phyloP scores from a whole-genome alignment of 306 rosid species.

The Begonia masoniana region DNA sequence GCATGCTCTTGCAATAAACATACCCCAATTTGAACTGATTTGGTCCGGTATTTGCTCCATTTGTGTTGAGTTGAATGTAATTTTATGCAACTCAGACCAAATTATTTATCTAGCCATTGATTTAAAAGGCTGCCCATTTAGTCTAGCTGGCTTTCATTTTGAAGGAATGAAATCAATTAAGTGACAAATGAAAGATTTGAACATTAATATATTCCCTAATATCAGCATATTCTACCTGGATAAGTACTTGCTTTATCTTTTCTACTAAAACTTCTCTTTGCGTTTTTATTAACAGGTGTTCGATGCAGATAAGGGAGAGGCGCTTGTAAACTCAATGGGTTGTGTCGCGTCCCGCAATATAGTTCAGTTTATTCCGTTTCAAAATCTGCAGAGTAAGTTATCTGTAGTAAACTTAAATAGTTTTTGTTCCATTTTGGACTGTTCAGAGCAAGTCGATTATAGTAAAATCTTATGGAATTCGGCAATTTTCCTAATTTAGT shows the following conservation, averaged over 20 bases:
- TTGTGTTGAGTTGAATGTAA: neutral
- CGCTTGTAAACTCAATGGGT: constrained; percentile 77
- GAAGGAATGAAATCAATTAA: neutral
- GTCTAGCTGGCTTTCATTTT: neutral
- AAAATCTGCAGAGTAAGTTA: constrained; percentile 77
- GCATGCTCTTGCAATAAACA: neutral
- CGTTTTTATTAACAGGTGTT: constrained; percentile 36
- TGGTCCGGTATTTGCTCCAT: neutral
- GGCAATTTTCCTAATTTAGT: neutral
- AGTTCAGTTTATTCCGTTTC: constrained; percentile 91
- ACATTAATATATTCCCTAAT: neutral
- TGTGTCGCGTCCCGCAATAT: constrained; percentile 94
- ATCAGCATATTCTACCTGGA: neutral
- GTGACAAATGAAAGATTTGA: neutral
- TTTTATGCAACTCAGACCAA: too few species aligned
- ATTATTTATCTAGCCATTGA: too few species aligned
- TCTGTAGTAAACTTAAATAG: neutral
- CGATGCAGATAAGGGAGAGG: constrained; percentile 93
- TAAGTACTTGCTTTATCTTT: neutral
- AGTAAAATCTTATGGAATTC: neutral
- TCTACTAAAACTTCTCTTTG: neutral
- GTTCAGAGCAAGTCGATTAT: too few species aligned
- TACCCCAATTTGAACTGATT: neutral
- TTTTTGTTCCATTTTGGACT: too few species aligned
- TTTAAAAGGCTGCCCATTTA: too few species aligned